These are phyloP conservation scores for Immersiella caudata DNA, from an alignment of 495 filamentous ascomycete genomes.

Conservation along the genomic window DNA sequence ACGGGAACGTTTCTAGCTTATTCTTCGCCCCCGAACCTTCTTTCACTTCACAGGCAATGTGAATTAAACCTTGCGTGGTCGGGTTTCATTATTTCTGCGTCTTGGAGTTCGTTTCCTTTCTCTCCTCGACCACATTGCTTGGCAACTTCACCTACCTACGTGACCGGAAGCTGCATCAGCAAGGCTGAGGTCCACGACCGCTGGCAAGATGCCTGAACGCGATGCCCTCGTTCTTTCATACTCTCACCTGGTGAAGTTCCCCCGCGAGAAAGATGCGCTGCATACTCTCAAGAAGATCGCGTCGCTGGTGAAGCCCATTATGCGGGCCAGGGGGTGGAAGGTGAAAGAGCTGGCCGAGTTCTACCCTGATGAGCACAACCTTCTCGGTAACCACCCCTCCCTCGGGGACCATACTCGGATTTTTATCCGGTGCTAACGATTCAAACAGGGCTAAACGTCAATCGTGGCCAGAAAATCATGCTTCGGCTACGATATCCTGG, in stretches of 20 bases:
- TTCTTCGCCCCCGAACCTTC: not conserved
- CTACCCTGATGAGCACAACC: slow-evolving; percentile 71
- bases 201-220: slow-evolving; percentile 59
- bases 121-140: not conserved
- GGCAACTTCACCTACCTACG: not conserved
- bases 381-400: slow-evolving; percentile 60
- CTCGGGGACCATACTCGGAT: not conserved
- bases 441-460: slow-evolving; percentile 69
- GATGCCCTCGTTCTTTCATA: slow-evolving; percentile 75
- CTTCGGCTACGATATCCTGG: slow-evolving; percentile 78
- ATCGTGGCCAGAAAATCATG: slow-evolving; percentile 75
- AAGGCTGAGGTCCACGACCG: not conserved
- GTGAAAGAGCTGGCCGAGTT: slow-evolving; percentile 85
- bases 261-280: slow-evolving; percentile 78
- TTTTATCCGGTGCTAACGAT: not conserved
- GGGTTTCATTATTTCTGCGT: not conserved
- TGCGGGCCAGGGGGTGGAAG: slow-evolving; percentile 81
- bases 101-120: not conserved
- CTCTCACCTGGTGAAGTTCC: slow-evolving; percentile 74
- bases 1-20: not conserved
- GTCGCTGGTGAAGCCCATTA: slow-evolving; percentile 92
- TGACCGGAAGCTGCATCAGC: not conserved
- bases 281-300: slow-evolving; percentile 80
- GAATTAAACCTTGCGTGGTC: not conserved
- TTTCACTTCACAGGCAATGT: not conserved